Base-by-base conservation (phyloP, 1,284 basidiomycete genomes). In the Paramarasmius palmivorus region DNA sequence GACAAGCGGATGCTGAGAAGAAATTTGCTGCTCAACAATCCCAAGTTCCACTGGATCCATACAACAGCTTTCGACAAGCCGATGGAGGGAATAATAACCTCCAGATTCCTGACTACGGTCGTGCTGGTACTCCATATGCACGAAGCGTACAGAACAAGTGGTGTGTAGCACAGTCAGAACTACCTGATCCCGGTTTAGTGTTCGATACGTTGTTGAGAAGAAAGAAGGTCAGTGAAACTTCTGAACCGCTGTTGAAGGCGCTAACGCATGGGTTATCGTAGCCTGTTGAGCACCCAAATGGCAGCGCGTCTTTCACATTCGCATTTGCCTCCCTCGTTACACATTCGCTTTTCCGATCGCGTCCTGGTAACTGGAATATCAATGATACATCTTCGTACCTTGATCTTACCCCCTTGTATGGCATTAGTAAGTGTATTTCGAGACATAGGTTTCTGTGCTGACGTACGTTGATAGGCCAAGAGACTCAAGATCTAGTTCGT, bases 301-400 rank as follows among this genome's bases (percentile, higher is more conserved):
- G 79, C 1, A 75, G 77, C 58, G 79, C 78, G 10, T 75, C 72
- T 50, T 58, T 79, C 49, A 76, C 73, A 40, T 82, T 83, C 57
- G 74, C 76, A 1, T 78, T 74, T 52, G 77, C 76, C 0, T 69
- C 73, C 1, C 64, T 79, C 32, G 74, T 79, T 52, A 77, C 72
- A 10, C 77, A 78, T 54, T 73, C 73, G 2, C 59, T 79, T 8
- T 80, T 79, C 68, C 63, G 73, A 14, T 75, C 75, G 2, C 69
- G 74, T 50, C 59, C 59, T 6, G 50, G 60, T 1, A 68, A 78
- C 50, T 67, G 64, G 55, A 69, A 63, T 37, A 76, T 78, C 61
- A 86, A 86, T 66, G 69, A 77, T 38, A 77, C 83, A 3, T 77
- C 75, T 32, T 81, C 79, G 3, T 86, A 85, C 59, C 73, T 86